Percentiles rank a stretch among this genome's conserved stretches.
Evolutionary conservation across 2,329 filamentous ascomycete species (phyloP).

Genomic region (Aspergillus sp.): DNA sequence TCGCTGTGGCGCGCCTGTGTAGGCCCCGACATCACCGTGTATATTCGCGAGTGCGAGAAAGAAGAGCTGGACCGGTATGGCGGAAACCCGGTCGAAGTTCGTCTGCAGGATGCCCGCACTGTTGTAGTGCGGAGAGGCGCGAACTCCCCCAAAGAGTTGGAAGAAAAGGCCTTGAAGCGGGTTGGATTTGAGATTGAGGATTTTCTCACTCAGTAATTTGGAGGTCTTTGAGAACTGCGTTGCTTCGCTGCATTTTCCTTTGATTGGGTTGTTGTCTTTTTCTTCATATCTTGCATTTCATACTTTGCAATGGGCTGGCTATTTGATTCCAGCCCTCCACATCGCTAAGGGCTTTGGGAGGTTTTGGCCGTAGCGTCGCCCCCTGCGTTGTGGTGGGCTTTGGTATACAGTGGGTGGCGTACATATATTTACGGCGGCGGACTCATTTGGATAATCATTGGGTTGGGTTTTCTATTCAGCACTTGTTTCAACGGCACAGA

Average conservation of each 20-base stretch:
- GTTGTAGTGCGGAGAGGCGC: constrained; percentile 53
- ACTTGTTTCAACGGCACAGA: no score
- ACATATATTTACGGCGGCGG: constrained; percentile 1
- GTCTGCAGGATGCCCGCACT: constrained; percentile 46
- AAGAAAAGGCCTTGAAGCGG: constrained; percentile 69
- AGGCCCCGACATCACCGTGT: constrained; percentile 65
- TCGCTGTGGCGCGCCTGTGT: constrained; percentile 86
- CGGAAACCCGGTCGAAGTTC: constrained; percentile 55
- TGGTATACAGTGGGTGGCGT: neutral
- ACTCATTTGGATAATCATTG: no score
- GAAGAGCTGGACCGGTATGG: constrained; percentile 44
- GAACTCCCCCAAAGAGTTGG: constrained; percentile 45
- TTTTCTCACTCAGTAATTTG: constrained; percentile 48
- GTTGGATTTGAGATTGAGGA: constrained; percentile 87
- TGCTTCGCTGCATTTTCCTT: neutral
- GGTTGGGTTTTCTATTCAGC: no score
- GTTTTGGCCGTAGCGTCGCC: no score
- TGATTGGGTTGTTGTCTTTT: neutral
- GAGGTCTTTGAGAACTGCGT: constrained; percentile 1
- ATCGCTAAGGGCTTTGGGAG: neutral
- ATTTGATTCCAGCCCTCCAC: neutral
- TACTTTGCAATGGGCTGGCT: constrained; percentile 1
- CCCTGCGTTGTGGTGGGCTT: no score
- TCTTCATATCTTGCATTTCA: neutral
- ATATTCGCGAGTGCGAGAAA: constrained; percentile 41